Base-by-base conservation (phyloP, 768 basidiomycete species). In the Phylloporus arenicola region DNA sequence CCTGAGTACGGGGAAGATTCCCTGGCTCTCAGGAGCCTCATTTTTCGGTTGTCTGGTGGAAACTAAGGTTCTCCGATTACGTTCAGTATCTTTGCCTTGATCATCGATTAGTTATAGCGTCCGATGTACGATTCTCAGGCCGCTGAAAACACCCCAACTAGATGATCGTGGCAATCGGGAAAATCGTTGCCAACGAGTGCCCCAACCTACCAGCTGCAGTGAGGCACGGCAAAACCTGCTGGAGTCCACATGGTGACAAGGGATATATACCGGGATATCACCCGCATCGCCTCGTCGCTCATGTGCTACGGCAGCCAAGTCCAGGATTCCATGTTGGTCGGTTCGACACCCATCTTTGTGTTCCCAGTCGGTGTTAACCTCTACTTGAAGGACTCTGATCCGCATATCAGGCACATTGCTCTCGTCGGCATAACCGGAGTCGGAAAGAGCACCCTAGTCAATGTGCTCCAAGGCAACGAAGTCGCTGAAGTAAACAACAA, bases 391-490 rank as follows among this genome's bases (percentile, higher is more conserved):
- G 6, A 2, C 24, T 20, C 30, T 5, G 17, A 51, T 34, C 48
- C 47, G 31, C 39, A 10, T 27, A 38, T 48, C 29, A 16, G 50
- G 4, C 50, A 63, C 34, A 46, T 64, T 19, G 62, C 64, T 29
- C 30, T 64, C 31, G 58, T 56, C 20, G 62, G 62, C 10, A 31
- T 47, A 31, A 63, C 62, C 13, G 62, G 62, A 2, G 63, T 52
- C 39, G 62, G 62, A 37, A 64, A 64, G 39, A 64, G 62, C 51
- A 64, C 63, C 7, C 43, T 65, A 9, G 61, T 65, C 19, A 64
- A 64, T 29, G 41, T 64, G 46, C 60, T 63, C 43, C 37, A 38
- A n/a, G 62, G 55, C 48, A 3, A 30, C 13, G 14, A 45, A 39
- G 16, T 38, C 16, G 63, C 62, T 6, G 3, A 24, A 51, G 60